phyloP scores from a whole-genome alignment of 2,329 filamentous ascomycete species.

The Neodidymelliopsis sp. region DNA sequence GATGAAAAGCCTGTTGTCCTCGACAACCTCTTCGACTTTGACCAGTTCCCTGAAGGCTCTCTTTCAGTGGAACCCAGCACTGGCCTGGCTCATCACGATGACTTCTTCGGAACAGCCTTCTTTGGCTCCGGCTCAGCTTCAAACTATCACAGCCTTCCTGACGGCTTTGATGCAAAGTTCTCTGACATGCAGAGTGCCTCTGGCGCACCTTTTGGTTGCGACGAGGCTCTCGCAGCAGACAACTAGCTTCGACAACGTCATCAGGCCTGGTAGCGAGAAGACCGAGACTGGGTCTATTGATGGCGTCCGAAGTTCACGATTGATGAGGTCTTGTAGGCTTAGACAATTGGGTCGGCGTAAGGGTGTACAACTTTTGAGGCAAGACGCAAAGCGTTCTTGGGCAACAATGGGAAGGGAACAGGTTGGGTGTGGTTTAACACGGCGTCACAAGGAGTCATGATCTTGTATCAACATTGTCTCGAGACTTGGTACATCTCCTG shows the following conservation, averaged over 20 bases:
- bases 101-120: slow-evolving; percentile 47
- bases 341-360: slow-evolving; percentile 39
- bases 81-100: slow-evolving; percentile 44
- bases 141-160: slow-evolving; percentile 46
- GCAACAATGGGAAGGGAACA: slow-evolving; percentile 23
- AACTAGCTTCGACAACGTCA: slow-evolving; percentile 40
- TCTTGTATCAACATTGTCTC: slow-evolving; percentile 32
- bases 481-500: slow-evolving; percentile 26
- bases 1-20: slow-evolving; percentile 48
- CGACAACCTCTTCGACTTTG: slow-evolving; percentile 50
- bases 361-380: slow-evolving; percentile 35
- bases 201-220: slow-evolving; percentile 58
- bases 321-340: slow-evolving; percentile 37
- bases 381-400: slow-evolving; percentile 21
- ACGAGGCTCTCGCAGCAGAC: slow-evolving; percentile 57
- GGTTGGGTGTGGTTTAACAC: slow-evolving; percentile 23
- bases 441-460: slow-evolving; percentile 39
- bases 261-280: slow-evolving; percentile 32
- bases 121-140: slow-evolving; percentile 38
- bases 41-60: slow-evolving; percentile 48
- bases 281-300: slow-evolving; percentile 32
- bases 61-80: slow-evolving; percentile 33
- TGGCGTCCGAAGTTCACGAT: slow-evolving; percentile 35
- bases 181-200: slow-evolving; percentile 55
- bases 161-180: slow-evolving; percentile 51